Conservation (phyloP, 768 basidiomycete genomes). For the Exsudoporus frostii region DNA sequence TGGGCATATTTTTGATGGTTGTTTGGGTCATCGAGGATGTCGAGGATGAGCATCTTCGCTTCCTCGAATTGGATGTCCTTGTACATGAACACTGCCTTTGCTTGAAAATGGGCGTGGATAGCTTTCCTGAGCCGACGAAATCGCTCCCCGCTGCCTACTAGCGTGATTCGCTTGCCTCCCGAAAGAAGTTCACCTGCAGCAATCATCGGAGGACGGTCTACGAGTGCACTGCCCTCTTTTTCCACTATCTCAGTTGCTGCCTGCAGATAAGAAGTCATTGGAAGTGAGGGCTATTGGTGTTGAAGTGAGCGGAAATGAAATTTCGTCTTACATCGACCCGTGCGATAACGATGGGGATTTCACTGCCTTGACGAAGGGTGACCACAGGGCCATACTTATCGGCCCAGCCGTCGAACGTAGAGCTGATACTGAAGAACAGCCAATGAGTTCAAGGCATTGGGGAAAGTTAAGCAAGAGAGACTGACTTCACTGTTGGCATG, state of each 20-base stretch:
- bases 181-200: slow-evolving; percentile 54
- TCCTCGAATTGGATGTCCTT: slow-evolving; percentile 41
- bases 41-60: slow-evolving; percentile 17
- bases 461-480: background rate
- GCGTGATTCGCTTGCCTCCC: slow-evolving; percentile 50
- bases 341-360: slow-evolving; percentile 16
- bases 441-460: background rate
- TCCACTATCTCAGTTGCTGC: slow-evolving; percentile 63
- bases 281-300: no score
- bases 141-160: slow-evolving; percentile 47
- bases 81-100: slow-evolving; percentile 45
- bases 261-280: slow-evolving; percentile 18
- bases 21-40: slow-evolving; percentile 32
- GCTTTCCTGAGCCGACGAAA: slow-evolving; percentile 56
- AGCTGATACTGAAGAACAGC: slow-evolving; percentile 9
- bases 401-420: slow-evolving; percentile 49
- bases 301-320: background rate
- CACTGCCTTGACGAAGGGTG: slow-evolving; percentile 46
- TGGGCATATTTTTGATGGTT: slow-evolving; percentile 41
- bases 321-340: slow-evolving; percentile 14
- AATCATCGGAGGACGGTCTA: slow-evolving; percentile 50
- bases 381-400: slow-evolving; percentile 59
- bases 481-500: slow-evolving; percentile 11
- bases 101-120: slow-evolving; percentile 51
- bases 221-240: slow-evolving; percentile 49